These are phyloP conservation scores for Coemansia sp. DNA, from an alignment of 192 early-diverging fungal species.

Conservation along the genomic window DNA sequence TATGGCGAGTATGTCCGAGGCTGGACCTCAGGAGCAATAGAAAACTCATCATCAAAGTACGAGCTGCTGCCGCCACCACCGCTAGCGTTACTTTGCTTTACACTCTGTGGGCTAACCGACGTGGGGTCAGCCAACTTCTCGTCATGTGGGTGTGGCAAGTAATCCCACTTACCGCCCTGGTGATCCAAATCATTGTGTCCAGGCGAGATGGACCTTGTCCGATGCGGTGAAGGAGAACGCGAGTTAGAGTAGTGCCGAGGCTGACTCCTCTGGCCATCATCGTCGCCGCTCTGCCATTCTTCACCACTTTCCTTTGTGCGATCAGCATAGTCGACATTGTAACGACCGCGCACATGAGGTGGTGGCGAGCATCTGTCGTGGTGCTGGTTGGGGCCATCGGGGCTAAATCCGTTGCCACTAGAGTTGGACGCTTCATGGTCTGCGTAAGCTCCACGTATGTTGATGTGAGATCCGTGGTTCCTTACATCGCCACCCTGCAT, in stretches of 20 bases:
- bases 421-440: background rate
- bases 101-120: background rate
- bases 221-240: background rate
- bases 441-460: slow-evolving; percentile 2
- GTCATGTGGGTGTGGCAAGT: background rate
- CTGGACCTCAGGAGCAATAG: slow-evolving; percentile 7
- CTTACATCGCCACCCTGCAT: background rate
- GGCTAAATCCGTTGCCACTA: background rate
- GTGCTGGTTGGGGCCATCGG: background rate
- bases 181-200: background rate
- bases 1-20: slow-evolving; percentile 11
- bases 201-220: slow-evolving; percentile 4
- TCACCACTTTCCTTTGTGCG: background rate
- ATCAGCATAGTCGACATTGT: background rate
- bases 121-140: background rate
- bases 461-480: background rate
- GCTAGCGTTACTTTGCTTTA: background rate
- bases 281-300: slow-evolving; percentile 4
- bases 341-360: background rate
- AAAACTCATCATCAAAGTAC: slow-evolving; percentile 10
- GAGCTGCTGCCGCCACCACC: slow-evolving; percentile 4
- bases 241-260: background rate
- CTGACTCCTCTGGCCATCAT: background rate
- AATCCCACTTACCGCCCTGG: background rate
- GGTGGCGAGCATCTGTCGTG: background rate